These are phyloP conservation scores for Venturia nashicola DNA, from an alignment of 2,329 filamentous ascomycete species.

Conservation along the genomic window DNA sequence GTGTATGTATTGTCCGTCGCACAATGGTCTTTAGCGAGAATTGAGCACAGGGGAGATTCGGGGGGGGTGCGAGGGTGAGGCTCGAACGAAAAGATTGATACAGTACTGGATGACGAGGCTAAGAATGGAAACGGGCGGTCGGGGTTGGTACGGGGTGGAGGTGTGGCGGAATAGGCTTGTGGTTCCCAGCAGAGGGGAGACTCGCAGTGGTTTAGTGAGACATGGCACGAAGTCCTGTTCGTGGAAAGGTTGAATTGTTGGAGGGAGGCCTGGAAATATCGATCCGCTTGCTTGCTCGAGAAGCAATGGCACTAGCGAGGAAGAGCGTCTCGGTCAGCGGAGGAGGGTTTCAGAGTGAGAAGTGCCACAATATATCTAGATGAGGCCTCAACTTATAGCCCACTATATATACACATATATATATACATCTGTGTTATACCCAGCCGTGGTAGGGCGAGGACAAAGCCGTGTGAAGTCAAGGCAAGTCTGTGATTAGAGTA, in stretches of 20 bases:
- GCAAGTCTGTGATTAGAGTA: neutral
- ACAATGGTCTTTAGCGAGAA: neutral
- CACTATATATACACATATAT: neutral
- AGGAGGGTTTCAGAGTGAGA: neutral
- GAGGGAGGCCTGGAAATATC: neutral
- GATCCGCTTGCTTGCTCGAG: no score
- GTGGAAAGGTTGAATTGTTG: neutral
- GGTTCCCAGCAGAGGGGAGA: neutral
- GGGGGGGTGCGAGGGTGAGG: neutral
- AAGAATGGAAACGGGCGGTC: slow-evolving; percentile 7
- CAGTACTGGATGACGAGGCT: slow-evolving; percentile 9
- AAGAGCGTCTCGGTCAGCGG: neutral
- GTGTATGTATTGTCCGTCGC: neutral
- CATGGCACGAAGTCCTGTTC: neutral
- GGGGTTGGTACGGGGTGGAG: slow-evolving; percentile 9
- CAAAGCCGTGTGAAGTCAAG: neutral
- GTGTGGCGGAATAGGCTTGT: neutral
- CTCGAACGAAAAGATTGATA: slow-evolving; percentile 10
- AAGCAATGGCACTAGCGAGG: neutral
- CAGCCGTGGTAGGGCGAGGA: neutral
- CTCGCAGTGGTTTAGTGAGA: neutral
- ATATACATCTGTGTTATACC: neutral
- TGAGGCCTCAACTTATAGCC: neutral
- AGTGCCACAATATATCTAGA: neutral
- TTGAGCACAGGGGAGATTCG: neutral